Base-by-base conservation (phyloP, 805 yeast genomes). In the Metschnikowia peoriensis region DNA sequence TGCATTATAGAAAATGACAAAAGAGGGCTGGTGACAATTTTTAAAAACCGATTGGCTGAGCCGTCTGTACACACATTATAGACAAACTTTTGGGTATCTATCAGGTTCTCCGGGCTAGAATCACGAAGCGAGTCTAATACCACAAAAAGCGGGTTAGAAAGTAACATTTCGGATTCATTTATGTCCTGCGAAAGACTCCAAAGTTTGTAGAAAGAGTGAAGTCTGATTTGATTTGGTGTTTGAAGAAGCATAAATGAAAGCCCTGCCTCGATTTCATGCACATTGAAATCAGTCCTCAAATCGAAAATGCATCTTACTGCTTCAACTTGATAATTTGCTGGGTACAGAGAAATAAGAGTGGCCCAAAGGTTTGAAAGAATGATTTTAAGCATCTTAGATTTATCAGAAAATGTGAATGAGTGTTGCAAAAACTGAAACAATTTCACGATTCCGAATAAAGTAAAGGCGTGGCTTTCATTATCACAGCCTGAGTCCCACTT, bases 111-210 rank as follows among this genome's bases (percentile, higher is more conserved):
- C 10, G 48, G 41, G 22, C 38, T 44, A 22, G 16, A 28, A 16
- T 28, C 42, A 10, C 46, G 47, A 32, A 53, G 54, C 40, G 72
- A 71, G 63, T 91, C 97, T 35, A 92, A 66, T 15, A 89, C 70
- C 0, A 89, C 64, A 54, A 84, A 82, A 6, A 90, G 65, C 0
- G 96, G 94, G 56, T 85, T 75, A 7, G 78, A 70, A 11, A 90
- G 66, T 7, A 86, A 68, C 2, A 66, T 56, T 47, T 77, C 84
- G 0, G 70, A 64, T 38, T 83, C 89, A 42, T 76, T 79, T 38
- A 69, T 63, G n/a, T 75, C 66, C 8, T 68, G 54, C 0, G 93
- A 78, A 60, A 88, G 93, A 3, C 77, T 75, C 97, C 97, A 93
- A 6, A 92, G 64, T 8, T 82, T 77, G 47, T 82, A 77, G 56